Conservation (phyloP, 768 basidiomycete genomes). For the Psilocybe cubensis region DNA sequence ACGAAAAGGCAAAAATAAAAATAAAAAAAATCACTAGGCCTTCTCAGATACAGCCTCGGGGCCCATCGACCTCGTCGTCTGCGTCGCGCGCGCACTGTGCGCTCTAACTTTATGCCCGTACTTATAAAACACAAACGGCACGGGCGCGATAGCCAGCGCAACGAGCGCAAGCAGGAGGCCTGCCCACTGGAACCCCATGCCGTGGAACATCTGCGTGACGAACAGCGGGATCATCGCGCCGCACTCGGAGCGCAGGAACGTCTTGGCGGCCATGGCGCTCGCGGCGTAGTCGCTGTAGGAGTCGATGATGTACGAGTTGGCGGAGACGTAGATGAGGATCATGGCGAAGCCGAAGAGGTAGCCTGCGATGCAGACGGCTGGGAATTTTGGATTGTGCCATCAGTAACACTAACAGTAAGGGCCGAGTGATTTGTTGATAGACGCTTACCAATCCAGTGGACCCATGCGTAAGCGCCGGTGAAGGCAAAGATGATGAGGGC, state of each 20-base stretch:
- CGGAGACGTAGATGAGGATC: conserved; percentile 46
- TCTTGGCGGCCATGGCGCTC: conserved; percentile 48
- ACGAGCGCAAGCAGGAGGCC: conserved; percentile 39
- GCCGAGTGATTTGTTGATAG: neutral
- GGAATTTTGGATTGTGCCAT: neutral
- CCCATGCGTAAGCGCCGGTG: conserved; percentile 42
- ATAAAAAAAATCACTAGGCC: no score
- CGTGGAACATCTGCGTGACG: conserved; percentile 44
- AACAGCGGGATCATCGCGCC: conserved; percentile 43
- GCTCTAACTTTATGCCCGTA: conserved; percentile 46
- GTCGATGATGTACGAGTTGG: conserved; percentile 50
- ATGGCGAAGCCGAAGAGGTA: conserved; percentile 43
- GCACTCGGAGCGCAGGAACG: conserved; percentile 39
- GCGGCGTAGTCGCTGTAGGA: conserved; percentile 45
- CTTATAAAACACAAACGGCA: conserved; percentile 43
- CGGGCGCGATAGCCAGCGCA: conserved; percentile 35
- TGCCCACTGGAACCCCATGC: conserved; percentile 44
- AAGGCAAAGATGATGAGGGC: conserved; percentile 49
- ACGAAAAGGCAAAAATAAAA: no score
- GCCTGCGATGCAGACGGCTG: conserved; percentile 38
- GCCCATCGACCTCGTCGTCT: conserved; percentile 16
- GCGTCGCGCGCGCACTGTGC: conserved; percentile 19
- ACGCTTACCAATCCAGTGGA: conserved; percentile 40
- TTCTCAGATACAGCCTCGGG: neutral
- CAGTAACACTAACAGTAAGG: neutral